Percentiles rank a stretch among this genome's conserved stretches.
Conservation (phyloP, 805 yeast genomes). For the Spathaspora passalidarum region DNA sequence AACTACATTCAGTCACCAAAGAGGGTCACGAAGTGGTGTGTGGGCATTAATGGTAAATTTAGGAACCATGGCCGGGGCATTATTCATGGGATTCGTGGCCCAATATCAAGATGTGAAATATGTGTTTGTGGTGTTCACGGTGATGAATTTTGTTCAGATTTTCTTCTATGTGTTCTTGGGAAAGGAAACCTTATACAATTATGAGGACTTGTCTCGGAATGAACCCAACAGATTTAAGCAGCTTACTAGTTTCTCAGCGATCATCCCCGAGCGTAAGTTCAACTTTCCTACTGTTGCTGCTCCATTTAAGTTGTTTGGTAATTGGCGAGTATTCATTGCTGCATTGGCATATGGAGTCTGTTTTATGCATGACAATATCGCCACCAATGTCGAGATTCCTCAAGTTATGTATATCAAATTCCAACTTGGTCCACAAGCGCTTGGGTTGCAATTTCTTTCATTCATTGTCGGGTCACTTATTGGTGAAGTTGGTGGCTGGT, state of each 20-base stretch:
- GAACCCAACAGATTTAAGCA: slow-evolving; percentile 3
- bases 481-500: slow-evolving; percentile 24
- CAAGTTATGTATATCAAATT: slow-evolving; percentile 16
- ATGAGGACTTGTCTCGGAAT: slow-evolving; percentile 6
- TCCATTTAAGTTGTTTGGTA: slow-evolving; percentile 9
- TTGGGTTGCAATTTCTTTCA: slow-evolving; percentile 21
- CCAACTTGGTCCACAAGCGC: slow-evolving; percentile 18
- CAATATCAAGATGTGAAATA: slow-evolving; percentile 10
- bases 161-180: slow-evolving; percentile 12
- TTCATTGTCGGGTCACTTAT: slow-evolving; percentile 19
- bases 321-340: slow-evolving; percentile 12
- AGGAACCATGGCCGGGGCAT: slow-evolving; percentile 16
- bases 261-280: slow-evolving; percentile 6
- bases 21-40: slow-evolving; percentile 15
- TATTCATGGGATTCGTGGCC: slow-evolving; percentile 16
- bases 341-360: slow-evolving; percentile 18
- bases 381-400: slow-evolving; percentile 21
- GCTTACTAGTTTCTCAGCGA: slow-evolving; percentile 3
- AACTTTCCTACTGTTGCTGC: slow-evolving; percentile 4
- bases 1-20: slow-evolving; percentile 15
- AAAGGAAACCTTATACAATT: slow-evolving; percentile 13
- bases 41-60: slow-evolving; percentile 14
- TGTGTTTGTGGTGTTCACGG: slow-evolving; percentile 13
- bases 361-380: slow-evolving; percentile 20
- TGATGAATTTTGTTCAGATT: slow-evolving; percentile 12